These are phyloP conservation scores for Ganoderma sinense DNA, from an alignment of 1,284 basidiomycete genomes.

Conservation along the genomic window DNA sequence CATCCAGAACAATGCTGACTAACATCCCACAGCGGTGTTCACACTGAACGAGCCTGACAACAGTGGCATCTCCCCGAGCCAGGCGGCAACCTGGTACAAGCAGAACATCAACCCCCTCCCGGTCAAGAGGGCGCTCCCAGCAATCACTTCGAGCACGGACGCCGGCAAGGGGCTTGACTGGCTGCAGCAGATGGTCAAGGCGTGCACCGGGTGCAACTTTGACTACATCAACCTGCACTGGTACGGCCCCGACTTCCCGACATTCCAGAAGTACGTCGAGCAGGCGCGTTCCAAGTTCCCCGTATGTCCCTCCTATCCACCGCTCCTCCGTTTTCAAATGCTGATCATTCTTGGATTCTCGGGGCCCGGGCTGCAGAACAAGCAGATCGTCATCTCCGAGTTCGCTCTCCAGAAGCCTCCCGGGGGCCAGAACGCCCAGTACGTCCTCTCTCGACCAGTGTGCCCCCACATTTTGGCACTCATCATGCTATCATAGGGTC, in stretches of 20 bases:
- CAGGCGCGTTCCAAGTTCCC: slow-evolving; percentile 5
- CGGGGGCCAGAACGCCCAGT: slow-evolving; percentile 1
- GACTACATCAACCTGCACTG: slow-evolving; percentile 9
- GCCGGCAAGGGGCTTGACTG: slow-evolving; percentile 3
- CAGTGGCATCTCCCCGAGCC: slow-evolving; percentile 1
- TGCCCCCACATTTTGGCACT: not conserved
- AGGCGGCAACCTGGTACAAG: slow-evolving; percentile 5
- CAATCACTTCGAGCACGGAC: not conserved
- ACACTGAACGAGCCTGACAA: slow-evolving; percentile 5
- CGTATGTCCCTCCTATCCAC: not conserved
- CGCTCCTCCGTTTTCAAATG: not conserved
- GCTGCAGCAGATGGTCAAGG: slow-evolving; percentile 10
- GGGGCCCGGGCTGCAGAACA: not conserved
- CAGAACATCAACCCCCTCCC: slow-evolving; percentile 5
- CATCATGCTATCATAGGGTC: not conserved
- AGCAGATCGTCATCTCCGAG: slow-evolving; percentile 3
- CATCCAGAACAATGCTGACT: not conserved
- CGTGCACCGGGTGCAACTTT: not conserved
- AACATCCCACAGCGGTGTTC: not conserved
- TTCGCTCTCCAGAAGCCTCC: slow-evolving; percentile 4
- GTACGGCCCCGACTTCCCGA: slow-evolving; percentile 1
- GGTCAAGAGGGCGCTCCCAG: slow-evolving; percentile 8
- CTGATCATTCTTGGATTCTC: not conserved
- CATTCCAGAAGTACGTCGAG: slow-evolving; percentile 2
- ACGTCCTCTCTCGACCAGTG: not conserved